A percentile compares a stretch with the other conserved stretches of the same genome.
phyloP scores from a whole-genome alignment of 2,329 filamentous ascomycete genomes.

The Venturiaceae sp. region DNA sequence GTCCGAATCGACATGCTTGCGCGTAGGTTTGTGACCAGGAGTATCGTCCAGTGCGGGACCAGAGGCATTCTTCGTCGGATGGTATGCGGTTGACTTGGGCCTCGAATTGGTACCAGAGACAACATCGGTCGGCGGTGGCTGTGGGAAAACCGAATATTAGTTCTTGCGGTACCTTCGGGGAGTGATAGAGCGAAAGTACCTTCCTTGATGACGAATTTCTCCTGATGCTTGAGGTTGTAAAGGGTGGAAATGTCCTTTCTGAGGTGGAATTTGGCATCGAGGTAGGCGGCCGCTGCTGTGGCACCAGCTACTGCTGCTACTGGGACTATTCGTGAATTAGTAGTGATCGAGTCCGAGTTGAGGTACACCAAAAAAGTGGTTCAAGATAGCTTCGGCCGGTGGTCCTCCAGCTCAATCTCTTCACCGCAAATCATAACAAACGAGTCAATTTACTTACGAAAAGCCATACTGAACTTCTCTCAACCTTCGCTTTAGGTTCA shows the following conservation, averaged over 20 bases:
- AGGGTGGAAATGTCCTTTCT: slow-evolving; percentile 48
- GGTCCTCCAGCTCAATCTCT: background rate
- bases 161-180: background rate
- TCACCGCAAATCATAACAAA: background rate
- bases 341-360: too few relatives aligned
- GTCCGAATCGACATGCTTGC: slow-evolving; percentile 50
- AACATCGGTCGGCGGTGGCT: slow-evolving; percentile 28
- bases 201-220: slow-evolving; percentile 22
- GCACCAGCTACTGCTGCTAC: slow-evolving; percentile 21
- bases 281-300: slow-evolving; percentile 43
- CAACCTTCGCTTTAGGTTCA: background rate
- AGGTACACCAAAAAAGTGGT: background rate
- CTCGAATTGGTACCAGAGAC: slow-evolving; percentile 59
- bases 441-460: background rate
- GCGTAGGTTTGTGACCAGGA: slow-evolving; percentile 48
- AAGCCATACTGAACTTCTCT: background rate
- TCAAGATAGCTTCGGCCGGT: background rate
- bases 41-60: slow-evolving; percentile 54
- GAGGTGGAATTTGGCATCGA: slow-evolving; percentile 62
- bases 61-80: slow-evolving; percentile 48
- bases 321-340: background rate
- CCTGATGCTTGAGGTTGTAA: slow-evolving; percentile 29
- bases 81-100: slow-evolving; percentile 42
- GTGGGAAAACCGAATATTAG: slow-evolving; percentile 4
- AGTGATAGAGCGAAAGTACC: slow-evolving; percentile 19